Evolutionary conservation across 1,284 basidiomycete species (phyloP).

Genomic region (Ustilago bromivora): DNA sequence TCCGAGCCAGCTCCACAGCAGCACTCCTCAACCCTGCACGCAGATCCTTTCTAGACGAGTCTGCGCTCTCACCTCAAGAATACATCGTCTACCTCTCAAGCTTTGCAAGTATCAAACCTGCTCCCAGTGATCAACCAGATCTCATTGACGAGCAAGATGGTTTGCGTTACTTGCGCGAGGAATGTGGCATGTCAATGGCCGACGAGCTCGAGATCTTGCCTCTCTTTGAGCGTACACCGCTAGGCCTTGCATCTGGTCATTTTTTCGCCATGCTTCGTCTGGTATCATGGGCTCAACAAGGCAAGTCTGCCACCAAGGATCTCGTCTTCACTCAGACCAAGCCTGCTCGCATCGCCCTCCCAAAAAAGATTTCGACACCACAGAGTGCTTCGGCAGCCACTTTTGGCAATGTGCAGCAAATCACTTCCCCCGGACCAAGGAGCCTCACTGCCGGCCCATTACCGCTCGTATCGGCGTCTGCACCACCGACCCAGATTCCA

Average conservation of each 20-base stretch:
- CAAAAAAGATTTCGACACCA: conserved; percentile 31
- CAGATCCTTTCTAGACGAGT: conserved; percentile 57
- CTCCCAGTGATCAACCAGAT: conserved; percentile 61
- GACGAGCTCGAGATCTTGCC: conserved; percentile 68
- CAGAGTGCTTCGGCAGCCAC: conserved; percentile 44
- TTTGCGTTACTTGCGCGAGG: conserved; percentile 62
- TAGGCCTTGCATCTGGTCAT: conserved; percentile 64
- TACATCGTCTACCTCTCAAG: conserved; percentile 60
- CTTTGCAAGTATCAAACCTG: conserved; percentile 59
- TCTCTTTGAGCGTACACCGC: conserved; percentile 65
- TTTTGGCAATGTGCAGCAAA: conserved; percentile 35
- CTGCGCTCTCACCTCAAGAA: conserved; percentile 67
- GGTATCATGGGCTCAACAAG: conserved; percentile 66
- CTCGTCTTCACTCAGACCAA: conserved; percentile 65
- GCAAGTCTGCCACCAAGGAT: conserved; percentile 43
- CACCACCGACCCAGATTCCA: conserved; percentile 13
- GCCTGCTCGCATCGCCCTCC: conserved; percentile 45
- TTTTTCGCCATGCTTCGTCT: conserved; percentile 68
- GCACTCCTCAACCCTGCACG: conserved; percentile 25
- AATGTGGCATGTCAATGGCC: conserved; percentile 60
- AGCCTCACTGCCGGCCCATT: conserved; percentile 36
- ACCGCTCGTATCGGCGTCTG: conserved; percentile 12
- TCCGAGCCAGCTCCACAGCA: conserved; percentile 31
- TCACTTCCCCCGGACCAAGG: conserved; percentile 35
- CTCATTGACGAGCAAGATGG: conserved; percentile 66